Conservation (phyloP, 768 basidiomycete species). For the Tylopilus sp. region DNA sequence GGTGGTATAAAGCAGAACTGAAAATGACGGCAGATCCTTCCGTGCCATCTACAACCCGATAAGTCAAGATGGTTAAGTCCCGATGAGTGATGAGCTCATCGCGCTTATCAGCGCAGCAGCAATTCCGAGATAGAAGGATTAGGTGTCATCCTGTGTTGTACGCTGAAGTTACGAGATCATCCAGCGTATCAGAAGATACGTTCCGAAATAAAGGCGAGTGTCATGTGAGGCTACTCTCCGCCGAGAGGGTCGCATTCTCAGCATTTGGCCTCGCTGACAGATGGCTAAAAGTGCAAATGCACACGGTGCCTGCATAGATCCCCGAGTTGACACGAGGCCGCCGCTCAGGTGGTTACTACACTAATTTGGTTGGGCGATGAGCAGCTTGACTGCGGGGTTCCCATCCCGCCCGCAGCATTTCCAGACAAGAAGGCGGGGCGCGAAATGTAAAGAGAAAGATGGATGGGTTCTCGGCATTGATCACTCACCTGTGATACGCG, state of each 20-base stretch:
- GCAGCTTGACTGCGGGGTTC: neutral
- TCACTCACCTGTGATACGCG: conserved; percentile 79
- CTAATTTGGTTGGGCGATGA: conserved; percentile 6
- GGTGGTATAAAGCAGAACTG: neutral
- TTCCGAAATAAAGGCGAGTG: conserved; percentile 7
- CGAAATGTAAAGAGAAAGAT: neutral
- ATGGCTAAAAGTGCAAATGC: conserved; percentile 5
- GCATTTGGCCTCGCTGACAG: neutral
- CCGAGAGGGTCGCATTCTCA: conserved; percentile 1
- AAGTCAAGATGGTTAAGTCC: conserved; percentile 6
- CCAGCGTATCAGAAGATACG: conserved; percentile 9
- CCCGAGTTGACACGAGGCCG: conserved; percentile 17
- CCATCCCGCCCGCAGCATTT: neutral
- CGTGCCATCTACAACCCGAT: conserved; percentile 2
- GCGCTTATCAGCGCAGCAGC: conserved; percentile 10
- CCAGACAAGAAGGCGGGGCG: neutral
- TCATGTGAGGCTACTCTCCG: conserved; percentile 12
- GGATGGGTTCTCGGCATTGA: neutral
- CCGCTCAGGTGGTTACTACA: conserved; percentile 7
- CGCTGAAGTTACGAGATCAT: conserved; percentile 5
- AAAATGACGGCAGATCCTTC: conserved; percentile 8
- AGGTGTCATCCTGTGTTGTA: conserved; percentile 3
- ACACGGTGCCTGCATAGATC: neutral
- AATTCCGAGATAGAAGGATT: conserved; percentile 14
- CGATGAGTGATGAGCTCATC: conserved; percentile 5